phyloP scores from a whole-genome alignment of 2,329 filamentous ascomycete species.

The Plenodomus lindquistii region DNA sequence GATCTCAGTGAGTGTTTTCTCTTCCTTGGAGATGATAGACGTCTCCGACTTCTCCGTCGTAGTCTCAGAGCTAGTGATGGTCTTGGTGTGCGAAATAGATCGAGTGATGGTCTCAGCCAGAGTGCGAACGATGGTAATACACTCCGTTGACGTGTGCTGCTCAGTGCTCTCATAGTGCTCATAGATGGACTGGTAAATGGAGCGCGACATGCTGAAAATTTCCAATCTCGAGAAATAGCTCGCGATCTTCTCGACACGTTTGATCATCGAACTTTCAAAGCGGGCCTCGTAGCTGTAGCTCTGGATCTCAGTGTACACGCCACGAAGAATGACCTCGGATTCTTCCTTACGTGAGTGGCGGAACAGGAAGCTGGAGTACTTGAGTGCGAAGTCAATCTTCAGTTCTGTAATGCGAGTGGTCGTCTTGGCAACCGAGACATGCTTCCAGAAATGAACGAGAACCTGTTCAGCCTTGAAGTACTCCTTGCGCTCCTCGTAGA shows the following conservation, averaged over 20 bases:
- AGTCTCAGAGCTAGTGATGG: slow-evolving; percentile 8
- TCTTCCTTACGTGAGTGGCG: slow-evolving; percentile 26
- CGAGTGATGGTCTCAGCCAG: slow-evolving; percentile 29
- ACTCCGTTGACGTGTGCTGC: slow-evolving; percentile 27
- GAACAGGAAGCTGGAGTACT: slow-evolving; percentile 25
- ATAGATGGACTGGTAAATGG: slow-evolving; percentile 29
- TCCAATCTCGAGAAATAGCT: slow-evolving; percentile 21
- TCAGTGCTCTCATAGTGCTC: slow-evolving; percentile 29
- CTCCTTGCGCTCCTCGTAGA: slow-evolving; percentile 29
- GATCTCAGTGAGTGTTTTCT: slow-evolving; percentile 20
- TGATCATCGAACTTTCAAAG: slow-evolving; percentile 25
- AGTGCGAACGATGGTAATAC: slow-evolving; percentile 26
- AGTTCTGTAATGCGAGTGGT: slow-evolving; percentile 20
- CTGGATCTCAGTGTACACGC: slow-evolving; percentile 25
- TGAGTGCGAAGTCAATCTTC: slow-evolving; percentile 23
- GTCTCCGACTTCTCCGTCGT: slow-evolving; percentile 13
- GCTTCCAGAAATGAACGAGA: slow-evolving; percentile 27
- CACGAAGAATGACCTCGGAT: slow-evolving; percentile 26
- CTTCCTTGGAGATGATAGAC: slow-evolving; percentile 19
- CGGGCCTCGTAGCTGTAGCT: slow-evolving; percentile 25
- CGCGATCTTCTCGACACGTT: slow-evolving; percentile 20
- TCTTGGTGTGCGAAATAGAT: slow-evolving; percentile 18
- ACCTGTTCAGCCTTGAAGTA: slow-evolving; percentile 28
- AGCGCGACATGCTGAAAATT: slow-evolving; percentile 23
- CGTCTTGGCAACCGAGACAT: slow-evolving; percentile 13